Evolutionary conservation across 208 protist genomes (phyloP), one percentile per base, ranked within the genome.

Genomic region (Zelonia costaricensis): DNA sequence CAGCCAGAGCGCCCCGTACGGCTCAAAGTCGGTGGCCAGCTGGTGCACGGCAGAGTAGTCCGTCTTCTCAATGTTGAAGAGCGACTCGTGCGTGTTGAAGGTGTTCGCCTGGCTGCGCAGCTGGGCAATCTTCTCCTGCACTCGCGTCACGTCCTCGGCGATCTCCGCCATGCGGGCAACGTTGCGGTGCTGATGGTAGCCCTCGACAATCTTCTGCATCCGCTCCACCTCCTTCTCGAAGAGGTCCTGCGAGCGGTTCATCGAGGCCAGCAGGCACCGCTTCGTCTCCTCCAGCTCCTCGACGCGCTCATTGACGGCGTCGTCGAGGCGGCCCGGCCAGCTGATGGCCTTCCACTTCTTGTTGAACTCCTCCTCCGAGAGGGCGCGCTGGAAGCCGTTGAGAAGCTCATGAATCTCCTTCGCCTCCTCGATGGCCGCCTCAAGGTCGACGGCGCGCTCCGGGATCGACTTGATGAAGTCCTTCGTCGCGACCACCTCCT

Each of bases 1-100:
- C 9, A 96, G 66, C 97, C 98, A 99, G 36, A 99, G 74, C 43
- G 86, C 80, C 16, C 88, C 82, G 82, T 94, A 99, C n/a, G 97
- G 96, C 74, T 99, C 96, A 80, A 99, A 99, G 62, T 98, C 92
- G 13, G 88, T 86, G 15, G 84, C 47, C 23, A 98, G 84, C 62
- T 88, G 76, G 23, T 88, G 78, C 61, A 98, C 85, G 31, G 84
- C 71, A 13, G 55, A 48, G 78, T 99, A 99, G 55, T 98, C 91
- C 0, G 96, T 98, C 65, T 93, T 81, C 27, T 97, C 84, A 36
- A 95, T 73, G 52, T 91, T 92, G 67, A 99, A 98, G 30, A 99
- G 86, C n/a, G 44, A 62, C 65, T 99, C 97, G 61, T 98, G 84
- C 18, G 80, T 87, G 79, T 99, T 98, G 76, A 98, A 98, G 15